Evolutionary conservation across 495 filamentous ascomycete species (phyloP).

Genomic region (Cetradonia linearis): DNA sequence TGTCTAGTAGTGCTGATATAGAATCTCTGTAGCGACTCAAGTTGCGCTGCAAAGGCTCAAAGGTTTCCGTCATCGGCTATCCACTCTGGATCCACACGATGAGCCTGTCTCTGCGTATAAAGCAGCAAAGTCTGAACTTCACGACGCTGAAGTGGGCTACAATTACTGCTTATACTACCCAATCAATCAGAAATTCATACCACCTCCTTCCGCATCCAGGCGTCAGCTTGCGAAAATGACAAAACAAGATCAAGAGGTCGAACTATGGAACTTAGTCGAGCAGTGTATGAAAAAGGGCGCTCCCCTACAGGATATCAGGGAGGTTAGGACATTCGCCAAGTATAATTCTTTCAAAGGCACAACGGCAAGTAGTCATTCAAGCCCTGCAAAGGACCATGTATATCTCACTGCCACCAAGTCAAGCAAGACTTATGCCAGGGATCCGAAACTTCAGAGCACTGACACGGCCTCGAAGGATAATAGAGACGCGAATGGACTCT

Average conservation of each 20-base stretch:
- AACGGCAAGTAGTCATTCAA: not conserved
- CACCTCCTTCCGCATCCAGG: constrained; percentile 53
- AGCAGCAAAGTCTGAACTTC: constrained; percentile 31
- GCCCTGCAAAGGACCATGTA: too few species aligned
- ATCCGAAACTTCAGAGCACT: not conserved
- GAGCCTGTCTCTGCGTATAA: constrained; percentile 8
- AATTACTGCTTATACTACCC: constrained; percentile 20
- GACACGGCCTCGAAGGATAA: not conserved
- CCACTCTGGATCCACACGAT: constrained; percentile 2
- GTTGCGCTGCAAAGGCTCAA: constrained; percentile 7
- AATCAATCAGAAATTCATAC: constrained; percentile 73
- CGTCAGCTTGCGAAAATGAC: not conserved
- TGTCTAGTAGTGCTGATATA: not conserved
- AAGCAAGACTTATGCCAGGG: too few species aligned
- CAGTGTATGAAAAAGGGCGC: constrained; percentile 12
- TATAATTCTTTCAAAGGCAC: too few species aligned
- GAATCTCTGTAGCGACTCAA: not conserved
- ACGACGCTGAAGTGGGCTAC: constrained; percentile 58
- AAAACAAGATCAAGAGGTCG: not conserved
- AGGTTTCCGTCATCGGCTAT: constrained; percentile 3
- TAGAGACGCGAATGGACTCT: not conserved
- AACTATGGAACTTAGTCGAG: constrained; percentile 9
- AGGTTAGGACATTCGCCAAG: not conserved
- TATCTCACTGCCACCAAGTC: too few species aligned
- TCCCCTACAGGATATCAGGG: constrained; percentile 10